Evolutionary conservation across 768 basidiomycete species (phyloP).

Genomic region (Mycena alexandri): DNA sequence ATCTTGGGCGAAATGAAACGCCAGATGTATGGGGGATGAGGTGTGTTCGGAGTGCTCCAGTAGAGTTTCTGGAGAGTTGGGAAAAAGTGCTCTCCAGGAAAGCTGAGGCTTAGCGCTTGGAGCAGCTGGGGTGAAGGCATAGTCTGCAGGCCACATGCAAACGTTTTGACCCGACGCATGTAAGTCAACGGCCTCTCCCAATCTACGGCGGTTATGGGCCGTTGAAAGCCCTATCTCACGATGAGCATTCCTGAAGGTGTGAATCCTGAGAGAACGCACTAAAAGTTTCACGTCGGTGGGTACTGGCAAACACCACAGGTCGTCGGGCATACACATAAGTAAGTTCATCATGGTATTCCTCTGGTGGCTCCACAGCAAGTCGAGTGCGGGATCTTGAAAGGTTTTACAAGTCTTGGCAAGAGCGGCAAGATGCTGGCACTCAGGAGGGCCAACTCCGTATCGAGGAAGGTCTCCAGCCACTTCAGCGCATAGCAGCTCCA

Average conservation of each 20-base stretch:
- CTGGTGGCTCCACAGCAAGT: conserved; percentile 19
- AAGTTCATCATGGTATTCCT: conserved; percentile 21
- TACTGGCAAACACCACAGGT: conserved; percentile 12
- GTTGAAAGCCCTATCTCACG: conserved; percentile 8
- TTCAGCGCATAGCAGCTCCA: conserved; percentile 15
- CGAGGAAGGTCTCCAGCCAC: conserved; percentile 12
- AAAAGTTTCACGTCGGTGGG: conserved; percentile 14
- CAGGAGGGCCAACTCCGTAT: conserved; percentile 9
- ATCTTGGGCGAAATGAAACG: conserved; percentile 9
- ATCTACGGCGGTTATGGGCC: conserved; percentile 17
- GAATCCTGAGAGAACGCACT: conserved; percentile 13
- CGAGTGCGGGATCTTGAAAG: conserved; percentile 23
- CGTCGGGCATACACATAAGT: conserved; percentile 21
- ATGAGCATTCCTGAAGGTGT: conserved; percentile 20
- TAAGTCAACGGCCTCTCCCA: conserved; percentile 15
- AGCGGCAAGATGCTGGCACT: conserved; percentile 9
- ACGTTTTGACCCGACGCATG: conserved; percentile 13
- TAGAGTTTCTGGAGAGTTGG: conserved; percentile 17
- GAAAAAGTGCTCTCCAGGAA: conserved; percentile 18
- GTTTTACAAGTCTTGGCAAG: conserved; percentile 20
- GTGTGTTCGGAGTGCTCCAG: conserved; percentile 11
- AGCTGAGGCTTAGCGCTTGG: conserved; percentile 14
- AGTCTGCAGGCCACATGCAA: conserved; percentile 9
- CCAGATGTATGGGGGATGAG: conserved; percentile 11
- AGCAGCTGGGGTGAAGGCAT: conserved; percentile 17